phyloP scores from a whole-genome alignment of 2,329 filamentous ascomycete species.

The Penicillium italicum region DNA sequence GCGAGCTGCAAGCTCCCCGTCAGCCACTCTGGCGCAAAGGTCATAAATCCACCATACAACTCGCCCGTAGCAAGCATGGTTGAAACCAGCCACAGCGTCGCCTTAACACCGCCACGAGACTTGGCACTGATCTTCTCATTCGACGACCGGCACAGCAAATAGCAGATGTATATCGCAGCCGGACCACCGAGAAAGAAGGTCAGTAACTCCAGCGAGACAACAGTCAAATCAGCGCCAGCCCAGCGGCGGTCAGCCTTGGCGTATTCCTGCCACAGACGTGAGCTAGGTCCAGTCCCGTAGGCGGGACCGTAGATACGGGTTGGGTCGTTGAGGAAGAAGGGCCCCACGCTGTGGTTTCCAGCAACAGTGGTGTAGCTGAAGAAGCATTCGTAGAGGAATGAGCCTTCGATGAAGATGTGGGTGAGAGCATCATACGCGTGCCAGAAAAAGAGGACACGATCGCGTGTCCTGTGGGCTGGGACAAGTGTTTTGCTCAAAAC shows the following conservation, averaged over 20 bases:
- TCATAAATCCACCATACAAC: slow-evolving; percentile 63
- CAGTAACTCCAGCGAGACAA: slow-evolving; percentile 59
- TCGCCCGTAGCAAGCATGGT: slow-evolving; percentile 59
- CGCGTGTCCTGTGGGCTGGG: slow-evolving; percentile 51
- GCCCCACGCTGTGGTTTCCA: slow-evolving; percentile 28
- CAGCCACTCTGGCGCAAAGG: slow-evolving; percentile 63
- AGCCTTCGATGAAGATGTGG: slow-evolving; percentile 86
- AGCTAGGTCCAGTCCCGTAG: slow-evolving; percentile 54
- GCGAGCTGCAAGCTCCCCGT: slow-evolving; percentile 56
- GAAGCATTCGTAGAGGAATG: slow-evolving; percentile 92
- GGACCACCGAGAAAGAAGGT: slow-evolving; percentile 60
- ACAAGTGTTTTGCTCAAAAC: slow-evolving; percentile 49
- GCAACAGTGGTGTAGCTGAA: slow-evolving; percentile 58
- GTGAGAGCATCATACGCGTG: slow-evolving; percentile 89
- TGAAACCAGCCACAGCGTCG: slow-evolving; percentile 55
- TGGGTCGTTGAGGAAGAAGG: slow-evolving; percentile 52
- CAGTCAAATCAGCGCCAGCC: slow-evolving; percentile 56
- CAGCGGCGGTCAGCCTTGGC: slow-evolving; percentile 61
- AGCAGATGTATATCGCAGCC: slow-evolving; percentile 56
- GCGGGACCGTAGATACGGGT: slow-evolving; percentile 57
- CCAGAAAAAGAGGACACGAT: slow-evolving; percentile 86
- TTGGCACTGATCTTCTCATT: slow-evolving; percentile 14
- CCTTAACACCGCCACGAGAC: slow-evolving; percentile 28
- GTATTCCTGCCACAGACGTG: slow-evolving; percentile 62
- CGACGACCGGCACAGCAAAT: slow-evolving; percentile 42